Conservation (phyloP, 2,329 filamentous ascomycete species). For the Alternaria longipes region DNA sequence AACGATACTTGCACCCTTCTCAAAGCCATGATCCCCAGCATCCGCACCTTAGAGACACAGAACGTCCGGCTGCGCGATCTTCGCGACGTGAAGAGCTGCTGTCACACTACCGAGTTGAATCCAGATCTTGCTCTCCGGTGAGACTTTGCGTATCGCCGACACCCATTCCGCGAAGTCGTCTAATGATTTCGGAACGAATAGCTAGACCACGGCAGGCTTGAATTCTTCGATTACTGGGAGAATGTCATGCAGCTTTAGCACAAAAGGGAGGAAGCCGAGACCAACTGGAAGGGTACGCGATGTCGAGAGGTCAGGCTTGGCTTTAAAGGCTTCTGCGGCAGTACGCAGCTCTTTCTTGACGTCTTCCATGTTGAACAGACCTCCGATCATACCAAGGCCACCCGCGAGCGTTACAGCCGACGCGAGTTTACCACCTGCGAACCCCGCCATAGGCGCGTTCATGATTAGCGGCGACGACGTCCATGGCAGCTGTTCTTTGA, state of each 20-base stretch:
- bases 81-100: conserved; percentile 62
- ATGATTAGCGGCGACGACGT: conserved; percentile 64
- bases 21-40: conserved; percentile 71
- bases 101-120: conserved; percentile 69
- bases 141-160: conserved; percentile 43
- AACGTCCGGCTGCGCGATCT: conserved; percentile 63
- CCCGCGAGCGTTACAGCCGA: conserved; percentile 66
- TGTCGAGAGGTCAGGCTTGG: conserved; percentile 22
- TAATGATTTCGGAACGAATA: conserved; percentile 67
- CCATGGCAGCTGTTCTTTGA: conserved; percentile 59
- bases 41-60: conserved; percentile 71
- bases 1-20: conserved; percentile 64
- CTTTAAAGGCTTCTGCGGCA: conserved; percentile 25
- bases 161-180: conserved; percentile 51
- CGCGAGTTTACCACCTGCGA: conserved; percentile 65
- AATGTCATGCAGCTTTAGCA: conserved; percentile 55
- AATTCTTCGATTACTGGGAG: conserved; percentile 63
- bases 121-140: conserved; percentile 59
- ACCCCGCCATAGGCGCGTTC: conserved; percentile 73
- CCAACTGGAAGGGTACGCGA: conserved; percentile 59
- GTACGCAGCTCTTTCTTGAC: conserved; percentile 42
- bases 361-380: conserved; percentile 45
- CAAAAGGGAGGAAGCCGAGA: conserved; percentile 68
- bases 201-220: conserved; percentile 69
- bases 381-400: conserved; percentile 57